Evolutionary conservation across 805 yeast genomes (phyloP).

Genomic region (Sugiyamaella mastotermitis): DNA sequence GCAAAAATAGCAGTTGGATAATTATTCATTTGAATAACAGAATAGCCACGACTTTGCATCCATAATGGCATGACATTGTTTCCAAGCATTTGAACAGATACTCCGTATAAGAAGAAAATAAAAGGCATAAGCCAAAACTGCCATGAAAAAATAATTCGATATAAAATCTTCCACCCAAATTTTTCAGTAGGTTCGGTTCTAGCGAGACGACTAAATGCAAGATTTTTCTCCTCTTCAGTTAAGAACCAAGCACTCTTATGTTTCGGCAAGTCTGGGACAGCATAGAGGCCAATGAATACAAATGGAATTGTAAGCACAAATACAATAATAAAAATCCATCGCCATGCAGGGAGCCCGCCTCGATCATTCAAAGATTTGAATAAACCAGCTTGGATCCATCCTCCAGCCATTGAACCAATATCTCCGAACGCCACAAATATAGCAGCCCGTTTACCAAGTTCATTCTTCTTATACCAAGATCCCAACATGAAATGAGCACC

Average conservation of each 20-base stretch:
- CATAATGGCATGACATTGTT: constrained; percentile 17
- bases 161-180: neutral
- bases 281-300: constrained; percentile 9
- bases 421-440: constrained; percentile 37
- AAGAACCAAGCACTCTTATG: constrained; percentile 13
- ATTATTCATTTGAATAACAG: constrained; percentile 11
- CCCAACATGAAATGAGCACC: constrained; percentile 31
- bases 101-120: constrained; percentile 15
- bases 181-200: constrained; percentile 3
- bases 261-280: constrained; percentile 15
- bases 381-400: constrained; percentile 45
- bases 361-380: constrained; percentile 34
- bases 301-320: constrained; percentile 13
- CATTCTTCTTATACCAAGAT: constrained; percentile 37
- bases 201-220: constrained; percentile 9
- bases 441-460: constrained; percentile 31
- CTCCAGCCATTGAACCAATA: constrained; percentile 43
- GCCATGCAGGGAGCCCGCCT: constrained; percentile 50
- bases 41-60: constrained; percentile 14
- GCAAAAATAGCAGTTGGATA: constrained; percentile 15
- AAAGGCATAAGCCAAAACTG: constrained; percentile 16
- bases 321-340: constrained; percentile 52
- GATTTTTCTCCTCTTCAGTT: constrained; percentile 10
- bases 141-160: constrained; percentile 9
- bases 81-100: constrained; percentile 16